Percentiles rank a stretch among this genome's conserved stretches.
Evolutionary conservation across 2,329 filamentous ascomycete species (phyloP).

Genomic region (Penicillium sp.): DNA sequence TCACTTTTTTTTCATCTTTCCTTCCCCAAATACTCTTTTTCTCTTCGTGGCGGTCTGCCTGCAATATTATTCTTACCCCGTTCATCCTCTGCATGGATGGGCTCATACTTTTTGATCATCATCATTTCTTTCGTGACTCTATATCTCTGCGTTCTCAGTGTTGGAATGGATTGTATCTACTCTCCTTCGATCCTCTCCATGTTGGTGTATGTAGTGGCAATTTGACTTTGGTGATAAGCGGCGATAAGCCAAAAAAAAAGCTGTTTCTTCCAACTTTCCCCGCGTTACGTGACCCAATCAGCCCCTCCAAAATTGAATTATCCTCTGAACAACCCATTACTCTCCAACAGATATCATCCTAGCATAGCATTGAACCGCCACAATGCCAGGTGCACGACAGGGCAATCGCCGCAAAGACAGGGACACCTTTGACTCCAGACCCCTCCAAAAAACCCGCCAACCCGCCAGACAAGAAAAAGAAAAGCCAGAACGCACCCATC

Average conservation of each 20-base stretch:
- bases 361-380: background rate
- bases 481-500: conserved; percentile 6
- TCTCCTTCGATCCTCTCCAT: background rate
- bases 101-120: conserved; percentile 3
- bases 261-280: conserved; percentile 7
- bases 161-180: conserved; percentile 5
- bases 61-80: conserved; percentile 20
- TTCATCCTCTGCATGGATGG: conserved; percentile 2
- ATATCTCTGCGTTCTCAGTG: conserved; percentile 5
- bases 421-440: conserved; percentile 14
- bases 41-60: conserved; percentile 16
- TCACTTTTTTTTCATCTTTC: conserved; percentile 18
- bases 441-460: conserved; percentile 14
- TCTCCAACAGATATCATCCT: background rate
- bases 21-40: conserved; percentile 19
- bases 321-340: background rate
- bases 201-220: conserved; percentile 19
- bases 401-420: conserved; percentile 17
- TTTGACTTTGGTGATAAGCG: conserved; percentile 21
- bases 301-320: background rate
- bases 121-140: background rate
- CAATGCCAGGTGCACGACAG: conserved; percentile 18
- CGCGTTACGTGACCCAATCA: background rate
- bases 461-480: conserved; percentile 12
- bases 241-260: conserved; percentile 24